Evolutionary conservation across 768 basidiomycete genomes (phyloP).

Genomic region (Hirschioporus abietinus): DNA sequence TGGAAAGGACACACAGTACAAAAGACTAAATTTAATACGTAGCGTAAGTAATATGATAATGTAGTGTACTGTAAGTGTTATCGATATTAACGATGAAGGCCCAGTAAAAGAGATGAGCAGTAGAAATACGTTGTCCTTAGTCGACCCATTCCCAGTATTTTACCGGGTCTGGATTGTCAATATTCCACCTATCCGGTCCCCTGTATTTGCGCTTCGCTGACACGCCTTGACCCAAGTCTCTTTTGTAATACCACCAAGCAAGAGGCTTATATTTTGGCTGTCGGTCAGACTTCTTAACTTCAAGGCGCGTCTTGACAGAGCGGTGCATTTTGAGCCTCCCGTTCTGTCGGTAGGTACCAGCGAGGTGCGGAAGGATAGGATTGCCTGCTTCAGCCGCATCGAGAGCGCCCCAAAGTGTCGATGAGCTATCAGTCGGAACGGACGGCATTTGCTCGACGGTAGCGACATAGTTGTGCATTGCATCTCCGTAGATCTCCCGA

Average conservation of each 20-base stretch:
- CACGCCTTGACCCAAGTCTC: not conserved
- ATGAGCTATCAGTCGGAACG: not conserved
- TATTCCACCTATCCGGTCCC: constrained; percentile 2
- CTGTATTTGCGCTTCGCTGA: not conserved
- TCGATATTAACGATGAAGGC: not conserved
- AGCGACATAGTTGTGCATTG: not conserved
- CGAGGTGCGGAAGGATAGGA: not conserved
- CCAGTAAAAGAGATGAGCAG: not conserved
- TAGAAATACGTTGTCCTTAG: not conserved
- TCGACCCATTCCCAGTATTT: constrained; percentile 4
- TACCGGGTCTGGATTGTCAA: not conserved
- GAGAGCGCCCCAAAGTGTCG: not conserved
- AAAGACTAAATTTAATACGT: no score
- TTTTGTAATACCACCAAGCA: not conserved
- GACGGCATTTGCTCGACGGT: not conserved
- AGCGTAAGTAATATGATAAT: no score
- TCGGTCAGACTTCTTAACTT: not conserved
- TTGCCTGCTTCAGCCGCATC: not conserved
- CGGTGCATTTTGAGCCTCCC: not conserved
- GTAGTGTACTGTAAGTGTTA: no score
- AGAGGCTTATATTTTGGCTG: not conserved
- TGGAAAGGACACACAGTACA: no score
- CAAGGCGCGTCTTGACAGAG: constrained; percentile 4
- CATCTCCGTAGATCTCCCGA: not conserved
- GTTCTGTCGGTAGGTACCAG: not conserved